Base-by-base conservation (phyloP, 345 rosid genomes). In the Streptanthus diversifolius region DNA sequence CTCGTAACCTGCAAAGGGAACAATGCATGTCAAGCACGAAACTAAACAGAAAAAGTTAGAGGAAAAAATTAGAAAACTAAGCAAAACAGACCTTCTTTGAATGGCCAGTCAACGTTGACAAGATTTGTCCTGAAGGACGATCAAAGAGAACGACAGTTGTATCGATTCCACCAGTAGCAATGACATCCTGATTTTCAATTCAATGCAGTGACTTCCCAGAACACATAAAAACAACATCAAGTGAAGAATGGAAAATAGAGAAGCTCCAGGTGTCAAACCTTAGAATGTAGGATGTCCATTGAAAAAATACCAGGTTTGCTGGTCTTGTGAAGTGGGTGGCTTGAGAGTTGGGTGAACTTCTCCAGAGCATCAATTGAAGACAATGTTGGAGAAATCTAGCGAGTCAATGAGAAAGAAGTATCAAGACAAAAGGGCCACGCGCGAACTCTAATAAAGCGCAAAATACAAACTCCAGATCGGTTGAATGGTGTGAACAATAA, bases 151-250 rank as follows among this genome's bases (percentile, higher is more conserved):
- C 90, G 29, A 92, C 92, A 73, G 84, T 85, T 43, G 95, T 62
- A 80, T 95, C 99, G 57, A 87, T 66, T 64, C 99, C 99, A 63
- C 99, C 99, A 11, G 97, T 91, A 21, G 93, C 99, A 81, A 91
- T 84, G 70, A 80, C 65, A 77, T 88, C 98, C 99, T 95, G 80
- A 48, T 55, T 63, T 72, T 7, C 44, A 69, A 58, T 44, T 41
- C 21, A 68, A 61, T 52, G 61, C 57, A 75, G 14, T 60, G 24
- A 52, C 22, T 62, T 61, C 35, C 52, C 11, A 45, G 41, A 53
- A 63, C 63, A 27, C 29, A 55, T 9, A 36, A 56, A 45, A 45
- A 53, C 29, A 62, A 21, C n/a, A 69, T 22, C 8, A 70, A 32
- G 32, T 41, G 68, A 70, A 22, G 7, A 22, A n/a, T 0, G 3